phyloP scores from a whole-genome alignment of 306 rosid genomes.

The Ziziphus jujuba region DNA sequence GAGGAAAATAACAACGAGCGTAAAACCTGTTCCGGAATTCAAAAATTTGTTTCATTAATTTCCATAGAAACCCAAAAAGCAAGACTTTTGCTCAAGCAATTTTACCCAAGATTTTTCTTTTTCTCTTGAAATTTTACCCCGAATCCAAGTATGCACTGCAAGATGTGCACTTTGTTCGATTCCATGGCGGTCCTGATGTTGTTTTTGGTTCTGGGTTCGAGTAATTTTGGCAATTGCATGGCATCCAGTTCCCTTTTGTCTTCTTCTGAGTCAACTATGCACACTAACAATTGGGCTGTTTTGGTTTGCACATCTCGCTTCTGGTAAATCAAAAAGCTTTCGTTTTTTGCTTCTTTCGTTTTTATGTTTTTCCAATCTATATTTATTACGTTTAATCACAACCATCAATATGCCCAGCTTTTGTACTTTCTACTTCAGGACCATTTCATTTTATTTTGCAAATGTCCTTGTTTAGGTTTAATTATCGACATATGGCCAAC shows the following conservation, averaged over 20 bases:
- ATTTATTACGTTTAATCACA: not conserved
- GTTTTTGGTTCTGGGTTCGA: constrained; percentile 39
- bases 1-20: too few species aligned
- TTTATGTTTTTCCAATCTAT: not conserved
- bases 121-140: not conserved
- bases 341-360: not conserved
- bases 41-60: too few species aligned
- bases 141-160: constrained; percentile 15
- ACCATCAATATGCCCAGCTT: not conserved
- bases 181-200: constrained; percentile 24
- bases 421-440: constrained; percentile 4
- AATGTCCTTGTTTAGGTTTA: constrained; percentile 67
- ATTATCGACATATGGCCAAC: constrained; percentile 97
- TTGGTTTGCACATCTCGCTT: constrained; percentile 93
- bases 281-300: constrained; percentile 93
- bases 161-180: constrained; percentile 27
- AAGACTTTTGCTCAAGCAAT: too few species aligned
- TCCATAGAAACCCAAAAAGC: too few species aligned
- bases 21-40: too few species aligned
- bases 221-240: constrained; percentile 24
- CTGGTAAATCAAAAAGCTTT: constrained; percentile 49
- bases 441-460: constrained; percentile 10
- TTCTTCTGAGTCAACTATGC: constrained; percentile 66
- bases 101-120: too few species aligned
- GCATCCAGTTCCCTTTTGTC: constrained; percentile 44